Base-by-base conservation (phyloP, 2,329 filamentous ascomycete species). In the Fusarium irregulare region DNA sequence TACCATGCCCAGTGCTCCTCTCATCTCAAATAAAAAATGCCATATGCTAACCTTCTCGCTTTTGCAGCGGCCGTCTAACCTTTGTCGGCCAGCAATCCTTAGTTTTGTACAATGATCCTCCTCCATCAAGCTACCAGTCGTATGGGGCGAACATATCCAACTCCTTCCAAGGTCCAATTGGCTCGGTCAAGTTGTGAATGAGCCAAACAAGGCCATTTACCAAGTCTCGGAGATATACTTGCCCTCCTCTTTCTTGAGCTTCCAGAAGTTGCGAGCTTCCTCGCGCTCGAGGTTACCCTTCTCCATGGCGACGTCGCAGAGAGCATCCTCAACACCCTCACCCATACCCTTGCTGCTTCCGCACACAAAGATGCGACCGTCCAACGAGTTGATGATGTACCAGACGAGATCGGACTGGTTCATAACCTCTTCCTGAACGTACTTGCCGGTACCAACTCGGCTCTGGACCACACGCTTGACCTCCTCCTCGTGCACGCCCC, bases 321-420 rank as follows among this genome's bases (percentile, higher is more conserved):
- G 85, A 0, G 95, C 93, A 48, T 90, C 86, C 78, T 98, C 92
- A 5, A 99, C 96, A 46, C 96, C 96, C 80, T 98, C 96, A 64
- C 96, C 96, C 96, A 99, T 99, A 60, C 96, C 96, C 83, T 93
- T 94, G 76, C 90, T 94, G 81, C 92, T 97, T 51, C 96, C 96
- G 79, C 96, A 99, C 62, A 99, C 96, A 78, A 99, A 99, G 55
- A 98, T 90, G 55, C 96, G 90, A 2, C 96, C 96, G 76, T 99
- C 96, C n/a, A 98, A 86, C 4, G 94, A 90, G 79, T 98, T 98
- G 84, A 97, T 92, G 70, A 98, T 94, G 79, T 93, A 97, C 96
- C 96, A 99, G 18, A 98, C 95, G n/a, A 98, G 87, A 77, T 98
- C 96, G 3, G 94, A 93, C 79, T 98, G 96, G 70, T 93, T 87